A percentile compares a stretch with the other conserved stretches of the same genome.
Evolutionary conservation across 139 green algal genomes (phyloP).

Genomic region (Bryopsis sp.): DNA sequence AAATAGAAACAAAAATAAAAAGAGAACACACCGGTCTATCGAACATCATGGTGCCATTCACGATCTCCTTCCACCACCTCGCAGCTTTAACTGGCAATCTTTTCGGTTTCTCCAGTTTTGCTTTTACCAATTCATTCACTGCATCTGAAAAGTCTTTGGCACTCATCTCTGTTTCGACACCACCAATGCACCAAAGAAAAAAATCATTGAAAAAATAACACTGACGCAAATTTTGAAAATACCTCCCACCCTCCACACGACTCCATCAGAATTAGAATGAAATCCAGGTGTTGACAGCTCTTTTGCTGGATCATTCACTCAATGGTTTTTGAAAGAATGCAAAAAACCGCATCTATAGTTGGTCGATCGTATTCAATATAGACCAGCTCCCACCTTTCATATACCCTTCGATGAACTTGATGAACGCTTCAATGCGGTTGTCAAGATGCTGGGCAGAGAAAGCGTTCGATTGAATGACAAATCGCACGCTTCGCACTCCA

Average conservation of each 20-base stretch:
- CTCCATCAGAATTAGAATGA: too few species aligned
- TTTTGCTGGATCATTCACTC: too few species aligned
- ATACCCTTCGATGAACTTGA: conserved; percentile 31
- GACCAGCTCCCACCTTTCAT: conserved; percentile 19
- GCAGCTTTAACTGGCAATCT: conserved; percentile 38
- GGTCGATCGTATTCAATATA: too few species aligned
- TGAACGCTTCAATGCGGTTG: conserved; percentile 49
- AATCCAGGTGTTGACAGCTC: too few species aligned
- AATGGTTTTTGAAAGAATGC: too few species aligned
- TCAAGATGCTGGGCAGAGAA: conserved; percentile 49
- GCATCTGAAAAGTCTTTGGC: too few species aligned
- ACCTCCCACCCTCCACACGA: too few species aligned
- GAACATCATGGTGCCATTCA: conserved; percentile 11
- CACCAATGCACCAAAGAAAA: too few species aligned
- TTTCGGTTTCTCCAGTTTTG: conserved; percentile 77
- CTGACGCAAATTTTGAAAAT: too few species aligned
- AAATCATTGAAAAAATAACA: too few species aligned
- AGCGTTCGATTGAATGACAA: conserved; percentile 56
- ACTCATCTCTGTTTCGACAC: too few species aligned
- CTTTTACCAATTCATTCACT: conserved; percentile 63
- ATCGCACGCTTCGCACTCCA: conserved; percentile 19
- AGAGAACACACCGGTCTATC: conserved; percentile 1
- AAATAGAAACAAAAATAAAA: conserved; percentile 31
- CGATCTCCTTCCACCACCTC: conserved; percentile 32
- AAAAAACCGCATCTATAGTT: too few species aligned